phyloP scores from a whole-genome alignment of 1,284 basidiomycete species.

The Thecaphora thlaspeos region DNA sequence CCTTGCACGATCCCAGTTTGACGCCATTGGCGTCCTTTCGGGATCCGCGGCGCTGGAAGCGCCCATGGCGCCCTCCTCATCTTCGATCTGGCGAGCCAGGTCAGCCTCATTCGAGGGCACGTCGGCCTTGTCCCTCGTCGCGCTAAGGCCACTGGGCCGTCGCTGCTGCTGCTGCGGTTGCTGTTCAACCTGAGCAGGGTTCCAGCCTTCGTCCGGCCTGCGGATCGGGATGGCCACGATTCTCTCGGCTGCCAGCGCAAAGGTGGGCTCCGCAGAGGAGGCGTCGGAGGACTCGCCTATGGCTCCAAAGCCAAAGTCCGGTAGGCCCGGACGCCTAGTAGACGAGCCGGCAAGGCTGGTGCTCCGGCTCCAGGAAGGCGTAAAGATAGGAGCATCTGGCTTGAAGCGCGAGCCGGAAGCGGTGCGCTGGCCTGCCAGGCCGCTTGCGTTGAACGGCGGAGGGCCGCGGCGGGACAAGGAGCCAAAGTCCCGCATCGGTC shows the following conservation, averaged over 20 bases:
- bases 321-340: conserved; percentile 27
- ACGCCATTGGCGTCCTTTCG: no score
- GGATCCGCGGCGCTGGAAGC: no score
- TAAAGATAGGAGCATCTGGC: conserved; percentile 38
- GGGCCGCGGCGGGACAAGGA: conserved; percentile 19
- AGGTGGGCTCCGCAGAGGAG: conserved; percentile 4
- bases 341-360: conserved; percentile 1
- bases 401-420: conserved; percentile 28
- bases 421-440: conserved; percentile 11
- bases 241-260: no score
- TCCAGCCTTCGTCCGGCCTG: conserved; percentile 12
- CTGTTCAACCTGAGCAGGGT: background rate
- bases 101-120: background rate
- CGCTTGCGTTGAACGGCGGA: conserved; percentile 30
- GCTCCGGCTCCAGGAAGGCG: conserved; percentile 32
- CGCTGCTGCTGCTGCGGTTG: background rate
- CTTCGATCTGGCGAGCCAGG: background rate
- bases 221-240: conserved; percentile 45
- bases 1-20: no score
- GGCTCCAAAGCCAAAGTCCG: conserved; percentile 15
- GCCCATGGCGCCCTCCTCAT: no score
- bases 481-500: conserved; percentile 33
- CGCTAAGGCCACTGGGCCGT: background rate
- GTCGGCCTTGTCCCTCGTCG: background rate
- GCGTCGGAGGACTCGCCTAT: background rate